Base-by-base conservation (phyloP, 495 filamentous ascomycete genomes). In the Penicillium antarcticum region DNA sequence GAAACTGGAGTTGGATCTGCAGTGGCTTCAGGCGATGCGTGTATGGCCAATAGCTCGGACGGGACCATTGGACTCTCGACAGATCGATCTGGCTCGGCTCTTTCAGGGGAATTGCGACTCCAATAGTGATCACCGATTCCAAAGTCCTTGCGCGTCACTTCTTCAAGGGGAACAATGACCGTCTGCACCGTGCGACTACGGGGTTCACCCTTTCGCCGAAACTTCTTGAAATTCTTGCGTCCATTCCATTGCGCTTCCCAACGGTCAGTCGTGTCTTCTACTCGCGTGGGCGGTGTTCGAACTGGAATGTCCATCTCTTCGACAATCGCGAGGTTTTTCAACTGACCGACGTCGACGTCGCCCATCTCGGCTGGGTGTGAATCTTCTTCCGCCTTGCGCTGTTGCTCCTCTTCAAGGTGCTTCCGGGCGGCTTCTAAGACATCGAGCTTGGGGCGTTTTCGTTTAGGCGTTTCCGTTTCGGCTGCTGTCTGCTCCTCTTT, bases 201-300 rank as follows among this genome's bases (percentile, higher is more conserved):
- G 5, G 76, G 69, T 1, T 75, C 76, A 3, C 78, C 82, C 40
- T 81, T 80, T 48, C 83, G 80, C 4, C 83, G 80, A 56, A 98
- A 98, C 56, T 81, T 86, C 68, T 98, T 98, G 75, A 97, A 98
- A 57, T 98, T 97, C 70, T 91, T 95, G 5, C 92, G 81, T 0
- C 95, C 94, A 62, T 97, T 96, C 95, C 95, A 98, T 32, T 77
- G 75, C 2, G 90, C 85, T 59, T 97, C 84, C 94, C 95, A 97
- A 18, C 91, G 80, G 9, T 80, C 79, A 45, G 78, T 76, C 18
- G 74, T 74, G 26, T 67, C 45, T 73, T 77, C 37, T 75, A 72
- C 45, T 23, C 54, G 39, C 1, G 24, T 14, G 44, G 48, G 48
- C 14, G 42, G 43, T 17, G 54, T 40, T 5, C 67, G 62, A 11